phyloP scores from a whole-genome alignment of 1,139 yeast genomes.

The Hemisphaericaspora subhashii region DNA sequence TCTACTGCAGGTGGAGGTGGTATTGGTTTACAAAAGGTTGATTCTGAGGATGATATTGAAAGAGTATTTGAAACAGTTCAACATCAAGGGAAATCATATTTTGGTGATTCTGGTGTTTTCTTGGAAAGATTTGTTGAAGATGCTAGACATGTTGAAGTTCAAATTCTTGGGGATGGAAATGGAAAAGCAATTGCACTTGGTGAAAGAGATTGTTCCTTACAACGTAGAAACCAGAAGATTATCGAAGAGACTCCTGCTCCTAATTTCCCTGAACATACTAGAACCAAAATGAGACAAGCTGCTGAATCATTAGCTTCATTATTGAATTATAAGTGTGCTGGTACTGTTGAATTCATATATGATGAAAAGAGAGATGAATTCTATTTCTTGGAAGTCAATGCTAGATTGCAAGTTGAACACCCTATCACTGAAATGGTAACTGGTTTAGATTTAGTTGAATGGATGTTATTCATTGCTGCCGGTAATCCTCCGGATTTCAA shows the following conservation, averaged over 20 bases:
- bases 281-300: slow-evolving; percentile 73
- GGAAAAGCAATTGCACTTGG: slow-evolving; percentile 93
- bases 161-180: slow-evolving; percentile 91
- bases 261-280: slow-evolving; percentile 75
- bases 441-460: slow-evolving; percentile 90
- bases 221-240: slow-evolving; percentile 93
- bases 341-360: slow-evolving; percentile 94
- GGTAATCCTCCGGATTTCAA: slow-evolving; percentile 78
- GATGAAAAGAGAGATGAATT: slow-evolving; percentile 84
- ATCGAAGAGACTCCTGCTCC: slow-evolving; percentile 99
- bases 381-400: slow-evolving; percentile 93
- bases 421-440: slow-evolving; percentile 96
- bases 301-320: slow-evolving; percentile 79
- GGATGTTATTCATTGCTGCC: slow-evolving; percentile 94
- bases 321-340: slow-evolving; percentile 92
- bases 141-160: slow-evolving; percentile 95
- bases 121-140: slow-evolving; percentile 90
- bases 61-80: slow-evolving; percentile 85
- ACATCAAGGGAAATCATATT: slow-evolving; percentile 89
- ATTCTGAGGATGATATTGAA: slow-evolving; percentile 73
- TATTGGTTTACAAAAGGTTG: slow-evolving; percentile 93
- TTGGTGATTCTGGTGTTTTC: slow-evolving; percentile 94
- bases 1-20: slow-evolving; percentile 99
- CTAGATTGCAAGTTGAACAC: slow-evolving; percentile 96
- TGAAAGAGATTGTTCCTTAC: slow-evolving; percentile 96